Evolutionary conservation across 192 early-diverging fungal genomes (phyloP), one percentile per base, ranked within the genome.

Genomic region (Coemansia sp.): DNA sequence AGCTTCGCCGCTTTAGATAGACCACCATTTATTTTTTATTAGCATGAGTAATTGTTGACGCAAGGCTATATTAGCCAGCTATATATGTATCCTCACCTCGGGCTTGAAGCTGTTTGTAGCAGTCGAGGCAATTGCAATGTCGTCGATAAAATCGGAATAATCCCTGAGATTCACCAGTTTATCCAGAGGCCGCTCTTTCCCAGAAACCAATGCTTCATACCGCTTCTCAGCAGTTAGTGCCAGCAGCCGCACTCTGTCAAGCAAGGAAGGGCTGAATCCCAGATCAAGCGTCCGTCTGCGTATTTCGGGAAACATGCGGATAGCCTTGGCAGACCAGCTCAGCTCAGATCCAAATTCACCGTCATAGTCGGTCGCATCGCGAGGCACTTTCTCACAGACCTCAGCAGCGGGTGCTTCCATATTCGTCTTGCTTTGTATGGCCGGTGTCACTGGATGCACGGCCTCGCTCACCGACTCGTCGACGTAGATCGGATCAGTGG

Each of bases 1-100:
- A 85, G 73, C 72, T 95, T 3, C 85, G 77, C 12, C 64, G 82
- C 41, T 72, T 87, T 70, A 76, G 67, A 67, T 80, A 71, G 56
- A 50, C 41, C 23, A n/a, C 35, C 23, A 25, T 55, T 26, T 56
- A 56, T 64, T 56, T 21, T 50, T 35, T 29, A 21, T 19, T n/a
- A 11, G 27, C 22, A 62, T 3, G 48, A 27, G 11, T 17, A 39
- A 59, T 38, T 21, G 9, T 6, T 9, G 14, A 45, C 11, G 16
- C 41, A n/a, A n/a, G 11, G 11, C 14, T 45, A 14, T 14, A 16
- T 2, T 10, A n/a, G 11, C 16, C 16, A 45, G 6, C 21, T 45
- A 59, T 21, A 45, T 25, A 5, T 11, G 54, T 26, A 50, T 22
- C 9, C 19, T 49, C 17, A 49, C 48, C 19, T 22, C 48, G 48